phyloP scores from a whole-genome alignment of 352 stramenopile species.

The Globisporangium viniferum region DNA sequence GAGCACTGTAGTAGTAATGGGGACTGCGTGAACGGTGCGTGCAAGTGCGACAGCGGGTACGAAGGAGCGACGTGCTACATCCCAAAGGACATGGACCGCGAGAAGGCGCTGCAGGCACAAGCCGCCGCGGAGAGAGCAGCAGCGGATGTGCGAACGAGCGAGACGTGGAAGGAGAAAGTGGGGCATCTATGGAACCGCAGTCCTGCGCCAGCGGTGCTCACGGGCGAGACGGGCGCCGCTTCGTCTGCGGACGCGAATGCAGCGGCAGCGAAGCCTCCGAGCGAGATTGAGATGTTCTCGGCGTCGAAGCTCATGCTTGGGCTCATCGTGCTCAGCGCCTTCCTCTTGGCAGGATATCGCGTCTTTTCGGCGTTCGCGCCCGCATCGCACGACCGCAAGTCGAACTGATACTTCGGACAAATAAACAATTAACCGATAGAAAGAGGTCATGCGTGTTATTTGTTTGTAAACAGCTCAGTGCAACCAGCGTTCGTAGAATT shows the following conservation, averaged over 20 bases:
- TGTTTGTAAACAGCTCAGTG: background rate
- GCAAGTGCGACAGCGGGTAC: constrained; percentile 66
- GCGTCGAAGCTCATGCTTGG: constrained; percentile 36
- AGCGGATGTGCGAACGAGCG: constrained; percentile 24
- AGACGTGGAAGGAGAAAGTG: constrained; percentile 66
- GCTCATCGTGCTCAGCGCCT: constrained; percentile 35
- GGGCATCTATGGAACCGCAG: constrained; percentile 55
- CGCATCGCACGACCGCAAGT: constrained; percentile 22
- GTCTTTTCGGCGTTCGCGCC: constrained; percentile 23
- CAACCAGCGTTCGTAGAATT: background rate
- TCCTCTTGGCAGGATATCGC: constrained; percentile 46
- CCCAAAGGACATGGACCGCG: constrained; percentile 47
- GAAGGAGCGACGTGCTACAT: constrained; percentile 84
- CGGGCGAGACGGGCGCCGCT: background rate
- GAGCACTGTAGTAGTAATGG: constrained; percentile 81
- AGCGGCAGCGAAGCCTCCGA: constrained; percentile 8
- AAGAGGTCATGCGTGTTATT: background rate
- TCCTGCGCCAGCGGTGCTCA: constrained; percentile 17
- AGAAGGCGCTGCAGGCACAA: constrained; percentile 25
- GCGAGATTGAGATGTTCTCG: constrained; percentile 28
- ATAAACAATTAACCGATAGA: constrained; percentile 11
- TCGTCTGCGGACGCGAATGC: background rate
- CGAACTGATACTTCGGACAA: constrained; percentile 20
- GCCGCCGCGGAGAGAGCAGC: constrained; percentile 19
- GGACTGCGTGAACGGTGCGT: constrained; percentile 80